Percentiles rank a stretch among this genome's conserved stretches.
Conservation (phyloP, 1,139 yeast species). For the Eremothecium coryli region DNA sequence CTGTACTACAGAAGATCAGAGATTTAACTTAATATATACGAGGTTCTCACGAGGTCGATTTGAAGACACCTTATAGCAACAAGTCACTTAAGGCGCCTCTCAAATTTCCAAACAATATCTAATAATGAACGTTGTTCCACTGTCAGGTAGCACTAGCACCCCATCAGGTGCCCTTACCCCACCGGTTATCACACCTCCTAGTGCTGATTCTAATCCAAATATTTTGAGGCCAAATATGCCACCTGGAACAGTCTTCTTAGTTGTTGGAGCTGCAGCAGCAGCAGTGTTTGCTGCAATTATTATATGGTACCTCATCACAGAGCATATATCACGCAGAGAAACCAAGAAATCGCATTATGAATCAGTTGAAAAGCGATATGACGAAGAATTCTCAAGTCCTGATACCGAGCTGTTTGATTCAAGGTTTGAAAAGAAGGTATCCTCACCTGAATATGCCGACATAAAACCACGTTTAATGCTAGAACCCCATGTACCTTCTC, state of each 20-base stretch:
- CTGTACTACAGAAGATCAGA: no score
- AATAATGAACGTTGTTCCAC: no score
- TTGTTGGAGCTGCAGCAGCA: slow-evolving; percentile 63
- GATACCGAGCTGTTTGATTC: background rate
- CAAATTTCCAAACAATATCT: no score
- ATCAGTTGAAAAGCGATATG: slow-evolving; percentile 10
- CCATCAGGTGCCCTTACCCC: no score
- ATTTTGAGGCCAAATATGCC: slow-evolving; percentile 44
- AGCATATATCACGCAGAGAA: slow-evolving; percentile 15
- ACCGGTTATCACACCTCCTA: slow-evolving; percentile 59
- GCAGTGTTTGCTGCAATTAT: slow-evolving; percentile 27
- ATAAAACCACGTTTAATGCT: background rate
- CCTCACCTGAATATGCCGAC: background rate
- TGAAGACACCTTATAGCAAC: no score
- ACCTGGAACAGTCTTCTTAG: slow-evolving; percentile 71
- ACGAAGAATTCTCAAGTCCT: slow-evolving; percentile 1
- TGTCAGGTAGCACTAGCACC: no score
- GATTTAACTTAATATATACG: no score
- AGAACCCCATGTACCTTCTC: background rate
- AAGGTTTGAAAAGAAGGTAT: background rate
- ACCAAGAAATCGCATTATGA: slow-evolving; percentile 11
- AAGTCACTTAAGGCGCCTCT: no score
- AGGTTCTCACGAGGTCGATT: no score
- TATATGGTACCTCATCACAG: slow-evolving; percentile 20
- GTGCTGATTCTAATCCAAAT: slow-evolving; percentile 51